Conservation (phyloP, 352 stramenopile species). For the Saprolegnia parasitica region DNA sequence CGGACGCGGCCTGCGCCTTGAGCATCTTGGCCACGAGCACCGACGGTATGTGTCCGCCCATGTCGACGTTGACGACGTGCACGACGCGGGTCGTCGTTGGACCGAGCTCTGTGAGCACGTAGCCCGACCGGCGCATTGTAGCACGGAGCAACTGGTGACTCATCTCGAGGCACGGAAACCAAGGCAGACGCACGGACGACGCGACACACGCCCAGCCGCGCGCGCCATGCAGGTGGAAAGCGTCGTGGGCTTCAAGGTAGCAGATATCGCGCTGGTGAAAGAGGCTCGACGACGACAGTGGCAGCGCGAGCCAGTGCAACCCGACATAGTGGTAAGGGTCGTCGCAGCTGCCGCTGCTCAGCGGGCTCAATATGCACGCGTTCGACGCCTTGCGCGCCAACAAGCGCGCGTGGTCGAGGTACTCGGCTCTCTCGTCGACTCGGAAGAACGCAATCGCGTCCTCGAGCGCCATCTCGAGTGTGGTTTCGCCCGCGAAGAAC, state of each 20-base stretch:
- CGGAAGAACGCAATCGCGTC: not conserved
- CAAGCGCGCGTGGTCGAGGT: not conserved
- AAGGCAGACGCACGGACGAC: not conserved
- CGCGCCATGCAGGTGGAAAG: not conserved
- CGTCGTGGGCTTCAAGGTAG: conserved; percentile 8
- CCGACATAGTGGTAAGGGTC: conserved; percentile 8
- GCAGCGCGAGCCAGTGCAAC: not conserved
- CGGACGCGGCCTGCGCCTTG: not conserved
- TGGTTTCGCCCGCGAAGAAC: not conserved
- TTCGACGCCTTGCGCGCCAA: not conserved
- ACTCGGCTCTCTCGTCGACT: not conserved
- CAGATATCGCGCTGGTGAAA: not conserved
- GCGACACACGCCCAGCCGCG: conserved; percentile 7
- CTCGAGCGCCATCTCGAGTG: not conserved
- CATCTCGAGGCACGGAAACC: conserved; percentile 13
- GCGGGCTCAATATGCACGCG: not conserved
- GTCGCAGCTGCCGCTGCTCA: not conserved
- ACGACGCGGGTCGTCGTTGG: not conserved
- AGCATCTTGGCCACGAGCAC: not conserved
- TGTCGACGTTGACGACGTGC: conserved; percentile 5
- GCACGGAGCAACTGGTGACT: not conserved
- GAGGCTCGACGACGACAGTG: not conserved
- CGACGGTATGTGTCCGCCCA: not conserved
- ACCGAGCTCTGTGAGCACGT: not conserved
- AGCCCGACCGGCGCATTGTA: not conserved